Conservation (phyloP, 1,284 basidiomycete species). For the Amylostereum chailletii region DNA sequence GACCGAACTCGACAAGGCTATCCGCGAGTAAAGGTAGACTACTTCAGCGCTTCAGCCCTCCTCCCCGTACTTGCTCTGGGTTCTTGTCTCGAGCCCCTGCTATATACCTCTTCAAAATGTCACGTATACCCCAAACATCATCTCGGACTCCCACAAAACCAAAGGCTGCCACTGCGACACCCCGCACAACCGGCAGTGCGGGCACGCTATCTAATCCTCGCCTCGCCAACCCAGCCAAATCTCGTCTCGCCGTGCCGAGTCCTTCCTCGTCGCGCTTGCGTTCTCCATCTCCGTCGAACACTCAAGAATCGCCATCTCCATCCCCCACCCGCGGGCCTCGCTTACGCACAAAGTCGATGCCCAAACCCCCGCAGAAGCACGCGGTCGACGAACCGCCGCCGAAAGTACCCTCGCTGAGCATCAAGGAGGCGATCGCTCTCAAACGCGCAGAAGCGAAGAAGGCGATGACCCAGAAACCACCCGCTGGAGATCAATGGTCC, state of each 20-base stretch:
- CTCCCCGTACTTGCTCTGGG: too few relatives aligned
- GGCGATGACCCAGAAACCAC: conserved; percentile 22
- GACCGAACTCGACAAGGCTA: too few relatives aligned
- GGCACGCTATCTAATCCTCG: conserved; percentile 11
- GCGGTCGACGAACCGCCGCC: conserved; percentile 18
- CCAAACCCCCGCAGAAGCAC: conserved; percentile 9
- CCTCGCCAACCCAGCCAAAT: conserved; percentile 13
- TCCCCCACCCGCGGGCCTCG: conserved; percentile 16
- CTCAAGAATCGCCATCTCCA: conserved; percentile 4
- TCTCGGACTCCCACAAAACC: conserved; percentile 26
- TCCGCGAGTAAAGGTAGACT: too few relatives aligned
- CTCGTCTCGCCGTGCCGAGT: conserved; percentile 6
- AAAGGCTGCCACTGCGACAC: conserved; percentile 6
- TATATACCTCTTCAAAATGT: conserved; percentile 24
- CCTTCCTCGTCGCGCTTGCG: conserved; percentile 16
- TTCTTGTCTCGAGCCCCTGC: too few relatives aligned
- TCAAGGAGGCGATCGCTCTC: conserved; percentile 67
- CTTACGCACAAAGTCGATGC: conserved; percentile 14
- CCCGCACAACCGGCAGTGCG: conserved; percentile 4
- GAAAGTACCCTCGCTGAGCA: conserved; percentile 33
- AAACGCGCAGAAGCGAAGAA: conserved; percentile 70
- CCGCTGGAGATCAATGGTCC: conserved; percentile 19
- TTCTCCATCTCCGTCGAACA: conserved; percentile 7
- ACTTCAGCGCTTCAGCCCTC: too few relatives aligned
- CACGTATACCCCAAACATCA: conserved; percentile 38